Percentiles rank a stretch among this genome's conserved stretches.
Evolutionary conservation across 495 filamentous ascomycete genomes (phyloP).

Genomic region (Chaetomidium leptoderma): DNA sequence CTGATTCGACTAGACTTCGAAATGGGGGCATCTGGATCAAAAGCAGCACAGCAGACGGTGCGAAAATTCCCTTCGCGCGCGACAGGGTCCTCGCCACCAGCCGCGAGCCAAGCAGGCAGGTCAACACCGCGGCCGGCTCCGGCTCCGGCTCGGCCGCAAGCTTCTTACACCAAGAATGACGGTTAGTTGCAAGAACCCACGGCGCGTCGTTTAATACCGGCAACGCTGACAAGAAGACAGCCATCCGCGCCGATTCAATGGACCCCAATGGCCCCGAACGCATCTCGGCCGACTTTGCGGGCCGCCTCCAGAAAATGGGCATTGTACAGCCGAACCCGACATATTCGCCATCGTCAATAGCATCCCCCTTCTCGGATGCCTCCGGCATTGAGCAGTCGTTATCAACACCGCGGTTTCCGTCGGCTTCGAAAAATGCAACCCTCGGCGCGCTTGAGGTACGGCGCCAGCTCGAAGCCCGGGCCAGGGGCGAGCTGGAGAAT

Average conservation of each 20-base stretch:
- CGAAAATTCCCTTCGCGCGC: slow-evolving; percentile 43
- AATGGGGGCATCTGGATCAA: slow-evolving; percentile 34
- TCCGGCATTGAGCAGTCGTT: slow-evolving; percentile 10
- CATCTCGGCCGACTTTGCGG: slow-evolving; percentile 35
- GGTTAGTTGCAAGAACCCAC: slow-evolving; percentile 22
- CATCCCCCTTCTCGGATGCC: slow-evolving; percentile 19
- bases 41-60: slow-evolving; percentile 33
- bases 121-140: slow-evolving; percentile 17
- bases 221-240: slow-evolving; percentile 10
- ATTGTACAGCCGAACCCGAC: slow-evolving; percentile 47
- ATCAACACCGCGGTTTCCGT: slow-evolving; percentile 27
- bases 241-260: slow-evolving; percentile 31
- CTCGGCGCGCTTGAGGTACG: slow-evolving; percentile 41
- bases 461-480: slow-evolving; percentile 34
- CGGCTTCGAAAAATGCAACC: slow-evolving; percentile 35
- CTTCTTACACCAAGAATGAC: slow-evolving; percentile 36
- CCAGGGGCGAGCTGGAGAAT: slow-evolving; percentile 36
- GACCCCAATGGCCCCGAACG: slow-evolving; percentile 27
- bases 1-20: not conserved
- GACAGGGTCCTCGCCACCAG: slow-evolving; percentile 26
- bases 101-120: slow-evolving; percentile 11
- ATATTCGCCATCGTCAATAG: slow-evolving; percentile 44
- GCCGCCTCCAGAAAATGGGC: slow-evolving; percentile 44
- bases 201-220: too few species aligned
- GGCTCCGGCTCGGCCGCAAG: slow-evolving; percentile 20